Evolutionary conservation across 2,329 filamentous ascomycete genomes (phyloP).

Genomic region (Beauveria brongniartii): DNA sequence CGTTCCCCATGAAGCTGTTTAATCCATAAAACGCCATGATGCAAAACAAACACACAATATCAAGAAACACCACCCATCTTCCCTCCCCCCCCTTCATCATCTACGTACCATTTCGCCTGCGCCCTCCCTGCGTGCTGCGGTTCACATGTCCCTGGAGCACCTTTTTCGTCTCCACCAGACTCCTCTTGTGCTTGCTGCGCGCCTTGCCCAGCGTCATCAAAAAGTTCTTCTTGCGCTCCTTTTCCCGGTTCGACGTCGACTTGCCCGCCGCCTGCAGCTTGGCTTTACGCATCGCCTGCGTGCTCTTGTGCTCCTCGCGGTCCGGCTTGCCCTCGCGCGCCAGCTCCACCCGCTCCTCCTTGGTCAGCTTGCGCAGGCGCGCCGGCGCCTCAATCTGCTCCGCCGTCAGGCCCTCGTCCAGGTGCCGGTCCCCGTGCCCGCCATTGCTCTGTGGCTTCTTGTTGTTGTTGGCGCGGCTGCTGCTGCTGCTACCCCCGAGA

Average conservation of each 20-base stretch:
- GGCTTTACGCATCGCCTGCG: slow-evolving; percentile 73
- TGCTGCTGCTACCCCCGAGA: slow-evolving; percentile 30
- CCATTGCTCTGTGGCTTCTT: slow-evolving; percentile 26
- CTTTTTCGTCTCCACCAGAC: slow-evolving; percentile 76
- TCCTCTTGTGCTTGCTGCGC: slow-evolving; percentile 90
- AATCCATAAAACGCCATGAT: not conserved
- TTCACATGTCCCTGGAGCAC: slow-evolving; percentile 75
- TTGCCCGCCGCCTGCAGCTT: slow-evolving; percentile 87
- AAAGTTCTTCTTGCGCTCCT: slow-evolving; percentile 96
- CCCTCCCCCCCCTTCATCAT: not conserved
- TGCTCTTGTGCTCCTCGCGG: slow-evolving; percentile 74
- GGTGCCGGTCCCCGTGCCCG: slow-evolving; percentile 50
- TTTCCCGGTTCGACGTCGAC: slow-evolving; percentile 95
- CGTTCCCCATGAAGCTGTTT: not conserved
- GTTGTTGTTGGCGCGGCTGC: slow-evolving; percentile 39
- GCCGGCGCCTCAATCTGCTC: slow-evolving; percentile 86
- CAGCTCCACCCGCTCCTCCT: slow-evolving; percentile 79
- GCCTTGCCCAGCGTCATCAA: slow-evolving; percentile 97
- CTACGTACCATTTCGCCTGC: slow-evolving; percentile 58
- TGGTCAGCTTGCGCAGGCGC: slow-evolving; percentile 72
- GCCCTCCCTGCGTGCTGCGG: slow-evolving; percentile 75
- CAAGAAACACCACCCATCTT: too few relatives aligned
- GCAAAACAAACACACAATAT: not conserved
- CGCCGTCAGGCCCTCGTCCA: slow-evolving; percentile 83
- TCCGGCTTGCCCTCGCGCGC: slow-evolving; percentile 76